A percentile compares a stretch with the other conserved stretches of the same genome.
Conservation (phyloP, 1,284 basidiomycete species). For the Cutaneotrichosporon dermatis region DNA sequence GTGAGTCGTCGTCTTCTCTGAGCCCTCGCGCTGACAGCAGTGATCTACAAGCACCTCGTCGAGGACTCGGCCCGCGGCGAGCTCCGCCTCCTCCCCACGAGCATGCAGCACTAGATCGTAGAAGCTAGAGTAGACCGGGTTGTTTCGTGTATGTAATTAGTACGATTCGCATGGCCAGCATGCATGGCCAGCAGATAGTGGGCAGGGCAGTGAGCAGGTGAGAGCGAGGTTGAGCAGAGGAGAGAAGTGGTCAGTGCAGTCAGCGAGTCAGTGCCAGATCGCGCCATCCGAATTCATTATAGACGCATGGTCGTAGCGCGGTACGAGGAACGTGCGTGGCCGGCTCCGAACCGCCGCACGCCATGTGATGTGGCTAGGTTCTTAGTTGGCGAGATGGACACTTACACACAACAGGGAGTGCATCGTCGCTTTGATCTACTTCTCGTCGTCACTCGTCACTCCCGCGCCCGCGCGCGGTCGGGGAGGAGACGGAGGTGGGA, state of each 20-base stretch:
- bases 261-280: too few species aligned
- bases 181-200: too few species aligned
- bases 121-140: not conserved
- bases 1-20: not conserved
- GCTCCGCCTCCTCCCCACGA: conserved; percentile 5
- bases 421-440: too few species aligned
- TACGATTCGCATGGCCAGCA: not conserved
- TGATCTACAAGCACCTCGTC: conserved; percentile 4
- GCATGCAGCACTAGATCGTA: not conserved
- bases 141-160: not conserved
- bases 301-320: too few species aligned
- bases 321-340: too few species aligned
- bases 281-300: too few species aligned
- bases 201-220: not conserved
- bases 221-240: not conserved
- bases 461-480: not conserved
- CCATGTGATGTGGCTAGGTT: too few species aligned
- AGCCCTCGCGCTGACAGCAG: not conserved
- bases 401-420: too few species aligned
- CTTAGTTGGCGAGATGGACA: too few species aligned
- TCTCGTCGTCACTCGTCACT: too few species aligned
- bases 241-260: too few species aligned
- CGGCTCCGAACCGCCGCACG: too few species aligned
- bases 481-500: not conserved
- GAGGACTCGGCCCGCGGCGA: not conserved